phyloP scores from a whole-genome alignment of 1,284 basidiomycete species.

The Ceraceosorus guamensis region DNA sequence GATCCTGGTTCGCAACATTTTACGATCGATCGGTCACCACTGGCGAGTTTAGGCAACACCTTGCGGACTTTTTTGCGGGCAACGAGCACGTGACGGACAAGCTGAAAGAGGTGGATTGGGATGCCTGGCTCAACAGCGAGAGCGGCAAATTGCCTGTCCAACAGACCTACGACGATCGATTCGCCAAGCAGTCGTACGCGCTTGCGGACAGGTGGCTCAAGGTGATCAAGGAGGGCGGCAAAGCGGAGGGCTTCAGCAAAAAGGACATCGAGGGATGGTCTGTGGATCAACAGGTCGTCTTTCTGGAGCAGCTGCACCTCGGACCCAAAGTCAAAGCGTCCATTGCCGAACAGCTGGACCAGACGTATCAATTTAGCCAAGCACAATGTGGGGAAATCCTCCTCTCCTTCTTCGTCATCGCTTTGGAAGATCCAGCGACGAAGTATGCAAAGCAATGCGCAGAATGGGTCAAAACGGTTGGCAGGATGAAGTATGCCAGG shows the following conservation, averaged over 20 bases:
- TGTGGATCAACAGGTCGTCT: slow-evolving; percentile 50
- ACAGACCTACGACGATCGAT: slow-evolving; percentile 72
- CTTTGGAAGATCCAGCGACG: slow-evolving; percentile 50
- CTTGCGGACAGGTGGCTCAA: slow-evolving; percentile 67
- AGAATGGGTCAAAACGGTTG: slow-evolving; percentile 53
- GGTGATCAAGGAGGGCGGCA: slow-evolving; percentile 15
- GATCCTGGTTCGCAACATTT: slow-evolving; percentile 61
- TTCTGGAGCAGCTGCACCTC: slow-evolving; percentile 52
- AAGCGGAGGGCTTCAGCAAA: slow-evolving; percentile 18
- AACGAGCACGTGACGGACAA: slow-evolving; percentile 51
- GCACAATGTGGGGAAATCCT: slow-evolving; percentile 52
- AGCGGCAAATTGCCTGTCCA: slow-evolving; percentile 68
- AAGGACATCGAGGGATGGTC: slow-evolving; percentile 41
- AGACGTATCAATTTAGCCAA: slow-evolving; percentile 49
- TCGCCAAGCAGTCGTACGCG: slow-evolving; percentile 60
- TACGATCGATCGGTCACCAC: slow-evolving; percentile 76
- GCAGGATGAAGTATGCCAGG: slow-evolving; percentile 52
- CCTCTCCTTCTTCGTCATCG: slow-evolving; percentile 53
- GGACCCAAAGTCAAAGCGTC: slow-evolving; percentile 43
- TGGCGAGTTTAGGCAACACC: slow-evolving; percentile 75
- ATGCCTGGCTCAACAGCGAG: slow-evolving; percentile 81
- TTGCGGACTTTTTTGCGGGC: slow-evolving; percentile 67
- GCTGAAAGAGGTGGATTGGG: slow-evolving; percentile 61
- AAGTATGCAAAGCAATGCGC: slow-evolving; percentile 52
- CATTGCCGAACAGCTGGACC: slow-evolving; percentile 49